Conservation (phyloP, 352 stramenopile species). For the Pythium coloratum region DNA sequence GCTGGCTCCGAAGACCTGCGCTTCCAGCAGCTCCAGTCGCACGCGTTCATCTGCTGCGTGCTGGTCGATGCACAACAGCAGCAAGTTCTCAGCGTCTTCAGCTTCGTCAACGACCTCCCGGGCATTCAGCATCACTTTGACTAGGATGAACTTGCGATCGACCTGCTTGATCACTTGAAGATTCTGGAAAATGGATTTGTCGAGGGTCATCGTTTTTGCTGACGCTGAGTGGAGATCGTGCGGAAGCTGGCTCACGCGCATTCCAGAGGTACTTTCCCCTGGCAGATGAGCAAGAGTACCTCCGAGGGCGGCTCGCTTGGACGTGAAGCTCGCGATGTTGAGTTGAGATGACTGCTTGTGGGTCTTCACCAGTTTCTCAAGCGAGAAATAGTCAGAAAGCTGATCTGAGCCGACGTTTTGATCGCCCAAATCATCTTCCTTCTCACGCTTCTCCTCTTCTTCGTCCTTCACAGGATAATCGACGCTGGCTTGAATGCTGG, state of each 20-base stretch:
- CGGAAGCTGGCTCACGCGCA: conserved; percentile 11
- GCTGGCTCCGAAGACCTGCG: conserved; percentile 53
- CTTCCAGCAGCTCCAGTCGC: conserved; percentile 82
- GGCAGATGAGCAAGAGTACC: neutral
- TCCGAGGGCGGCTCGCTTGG: conserved; percentile 11
- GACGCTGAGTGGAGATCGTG: conserved; percentile 8
- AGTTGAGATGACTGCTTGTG: neutral
- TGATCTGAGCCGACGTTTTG: conserved; percentile 7
- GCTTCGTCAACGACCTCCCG: conserved; percentile 8
- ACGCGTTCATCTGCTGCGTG: conserved; percentile 91
- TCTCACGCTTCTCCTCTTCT: neutral
- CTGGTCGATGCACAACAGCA: conserved; percentile 88
- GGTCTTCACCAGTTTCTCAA: conserved; percentile 12
- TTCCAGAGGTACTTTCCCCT: neutral
- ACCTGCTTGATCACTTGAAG: conserved; percentile 87
- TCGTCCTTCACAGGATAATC: neutral
- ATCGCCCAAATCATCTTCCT: neutral
- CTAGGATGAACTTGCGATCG: conserved; percentile 91
- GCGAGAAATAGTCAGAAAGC: conserved; percentile 24
- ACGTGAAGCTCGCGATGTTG: conserved; percentile 9
- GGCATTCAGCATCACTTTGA: conserved; percentile 33
- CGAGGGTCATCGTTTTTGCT: conserved; percentile 48
- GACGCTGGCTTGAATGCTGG: neutral
- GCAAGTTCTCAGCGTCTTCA: conserved; percentile 1
- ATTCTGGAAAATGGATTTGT: conserved; percentile 59